Conservation (phyloP, 805 yeast genomes). For the Candida pseudofarinosa region DNA sequence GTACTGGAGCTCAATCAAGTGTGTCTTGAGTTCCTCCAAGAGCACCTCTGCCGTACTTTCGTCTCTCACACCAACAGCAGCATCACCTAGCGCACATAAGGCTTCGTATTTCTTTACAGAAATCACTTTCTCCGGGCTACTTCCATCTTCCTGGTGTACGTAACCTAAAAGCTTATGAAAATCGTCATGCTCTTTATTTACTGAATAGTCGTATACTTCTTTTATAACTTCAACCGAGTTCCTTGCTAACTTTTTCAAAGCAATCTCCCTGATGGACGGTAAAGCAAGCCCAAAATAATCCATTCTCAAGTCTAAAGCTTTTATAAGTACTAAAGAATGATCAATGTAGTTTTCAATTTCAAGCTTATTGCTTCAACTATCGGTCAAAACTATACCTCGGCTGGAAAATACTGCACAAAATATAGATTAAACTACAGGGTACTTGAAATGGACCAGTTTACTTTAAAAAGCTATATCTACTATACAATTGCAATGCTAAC, state of each 20-base stretch:
- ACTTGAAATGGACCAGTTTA: not conserved
- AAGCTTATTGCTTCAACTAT: too few relatives aligned
- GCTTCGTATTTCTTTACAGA: conserved; percentile 53
- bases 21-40: conserved; percentile 41
- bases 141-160: not conserved
- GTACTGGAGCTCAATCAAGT: conserved; percentile 43
- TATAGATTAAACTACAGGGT: too few relatives aligned
- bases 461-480: conserved; percentile 1
- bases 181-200: not conserved
- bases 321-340: not conserved
- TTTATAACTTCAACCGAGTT: conserved; percentile 20
- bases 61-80: conserved; percentile 24
- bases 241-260: conserved; percentile 33
- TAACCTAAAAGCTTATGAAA: not conserved
- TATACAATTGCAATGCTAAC: not conserved
- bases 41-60: conserved; percentile 38
- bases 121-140: conserved; percentile 13
- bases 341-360: too few relatives aligned
- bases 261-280: conserved; percentile 37
- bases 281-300: conserved; percentile 35
- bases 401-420: too few relatives aligned
- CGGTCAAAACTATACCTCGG: too few relatives aligned
- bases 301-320: conserved; percentile 27
- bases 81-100: conserved; percentile 51
- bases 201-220: not conserved